phyloP scores from a whole-genome alignment of 371 early-diverging fungal species.

The Fennellomyces sp. region DNA sequence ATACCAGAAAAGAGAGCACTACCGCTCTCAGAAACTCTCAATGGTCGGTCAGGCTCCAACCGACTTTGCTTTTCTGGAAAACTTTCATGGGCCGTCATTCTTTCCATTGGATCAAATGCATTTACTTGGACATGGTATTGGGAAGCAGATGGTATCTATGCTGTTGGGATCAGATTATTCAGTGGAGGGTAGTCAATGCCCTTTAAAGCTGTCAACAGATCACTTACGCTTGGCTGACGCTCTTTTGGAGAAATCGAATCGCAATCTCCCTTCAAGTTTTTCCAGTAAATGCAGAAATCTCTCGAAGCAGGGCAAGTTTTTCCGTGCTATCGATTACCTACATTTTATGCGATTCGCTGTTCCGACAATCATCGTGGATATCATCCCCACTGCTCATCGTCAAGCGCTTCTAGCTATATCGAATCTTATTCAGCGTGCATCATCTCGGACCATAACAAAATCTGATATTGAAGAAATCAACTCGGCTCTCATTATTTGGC shows the following conservation, averaged over 20 bases:
- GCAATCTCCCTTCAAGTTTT: neutral
- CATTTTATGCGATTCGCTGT: neutral
- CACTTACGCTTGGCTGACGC: neutral
- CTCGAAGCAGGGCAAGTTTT: neutral
- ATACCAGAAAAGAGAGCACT: neutral
- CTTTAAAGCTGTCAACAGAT: neutral
- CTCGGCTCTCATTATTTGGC: neutral
- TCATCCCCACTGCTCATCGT: neutral
- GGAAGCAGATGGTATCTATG: neutral
- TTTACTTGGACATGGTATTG: neutral
- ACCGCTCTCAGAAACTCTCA: no score
- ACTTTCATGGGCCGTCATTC: neutral
- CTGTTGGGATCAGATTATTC: neutral
- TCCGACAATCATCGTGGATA: neutral
- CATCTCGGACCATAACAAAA: neutral
- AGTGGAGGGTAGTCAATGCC: neutral
- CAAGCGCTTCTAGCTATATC: neutral
- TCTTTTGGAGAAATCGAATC: neutral
- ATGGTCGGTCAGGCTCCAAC: neutral
- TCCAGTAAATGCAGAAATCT: neutral
- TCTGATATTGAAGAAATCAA: neutral
- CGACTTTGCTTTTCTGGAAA: neutral
- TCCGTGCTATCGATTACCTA: neutral
- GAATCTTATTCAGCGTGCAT: neutral
- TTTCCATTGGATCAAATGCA: conserved; percentile 5